phyloP scores from a whole-genome alignment of 2,329 filamentous ascomycete species.

The Aureobasidium subglaciale region DNA sequence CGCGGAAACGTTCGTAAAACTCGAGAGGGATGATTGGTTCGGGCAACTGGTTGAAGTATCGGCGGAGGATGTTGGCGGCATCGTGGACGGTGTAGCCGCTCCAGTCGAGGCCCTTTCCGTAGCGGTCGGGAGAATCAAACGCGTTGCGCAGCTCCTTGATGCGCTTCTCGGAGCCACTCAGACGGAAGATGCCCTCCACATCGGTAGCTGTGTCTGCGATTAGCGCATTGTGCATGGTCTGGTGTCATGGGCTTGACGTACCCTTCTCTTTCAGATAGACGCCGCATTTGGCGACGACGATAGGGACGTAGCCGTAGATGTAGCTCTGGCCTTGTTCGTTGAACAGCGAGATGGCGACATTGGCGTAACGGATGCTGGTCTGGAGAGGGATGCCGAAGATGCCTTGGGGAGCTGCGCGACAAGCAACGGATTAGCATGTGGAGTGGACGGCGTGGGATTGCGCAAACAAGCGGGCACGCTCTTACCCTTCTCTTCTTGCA shows the following conservation, averaged over 20 bases:
- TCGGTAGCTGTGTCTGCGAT: conserved; percentile 61
- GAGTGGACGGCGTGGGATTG: neutral
- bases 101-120: conserved; percentile 96
- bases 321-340: conserved; percentile 91
- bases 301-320: conserved; percentile 97
- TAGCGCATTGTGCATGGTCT: neutral
- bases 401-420: conserved; percentile 48
- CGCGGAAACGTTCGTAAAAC: conserved; percentile 84
- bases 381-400: conserved; percentile 94
- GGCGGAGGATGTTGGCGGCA: conserved; percentile 88
- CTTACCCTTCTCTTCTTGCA: conserved; percentile 56
- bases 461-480: neutral
- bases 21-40: conserved; percentile 94
- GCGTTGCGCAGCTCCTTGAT: conserved; percentile 92
- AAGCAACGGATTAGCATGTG: conserved; percentile 12
- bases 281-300: conserved; percentile 96
- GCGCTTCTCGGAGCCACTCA: conserved; percentile 92
- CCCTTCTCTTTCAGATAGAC: conserved; percentile 98
- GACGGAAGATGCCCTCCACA: conserved; percentile 90
- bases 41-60: conserved; percentile 92
- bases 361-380: conserved; percentile 93
- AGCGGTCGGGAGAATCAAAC: conserved; percentile 91
- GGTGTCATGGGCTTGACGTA: conserved; percentile 32
- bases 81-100: conserved; percentile 97
- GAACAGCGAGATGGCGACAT: conserved; percentile 92